Percentiles rank a stretch among this genome's conserved stretches.
These are phyloP conservation scores for Erythrophleum ivorense DNA, from an alignment of 331 rosid genomes.

Conservation along the genomic window DNA sequence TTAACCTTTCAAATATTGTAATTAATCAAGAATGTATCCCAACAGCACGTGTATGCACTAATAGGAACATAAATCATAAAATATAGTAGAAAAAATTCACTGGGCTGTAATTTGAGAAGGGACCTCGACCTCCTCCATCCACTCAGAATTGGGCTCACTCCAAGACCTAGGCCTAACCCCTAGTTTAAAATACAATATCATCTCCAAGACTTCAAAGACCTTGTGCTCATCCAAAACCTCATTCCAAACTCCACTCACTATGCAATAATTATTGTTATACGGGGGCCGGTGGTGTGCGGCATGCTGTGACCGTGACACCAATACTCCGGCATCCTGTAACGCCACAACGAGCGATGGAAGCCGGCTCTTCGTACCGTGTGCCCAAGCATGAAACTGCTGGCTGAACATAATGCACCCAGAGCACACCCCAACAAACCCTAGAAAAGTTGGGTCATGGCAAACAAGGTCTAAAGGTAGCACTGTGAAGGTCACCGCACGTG, in stretches of 20 bases:
- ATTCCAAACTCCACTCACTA: slow-evolving; percentile 93
- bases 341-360: slow-evolving; percentile 64
- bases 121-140: slow-evolving; percentile 68
- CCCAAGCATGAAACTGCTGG: slow-evolving; percentile 98
- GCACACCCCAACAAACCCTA: slow-evolving; percentile 67
- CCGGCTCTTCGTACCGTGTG: slow-evolving; percentile 81
- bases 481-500: slow-evolving; percentile 61
- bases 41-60: background rate
- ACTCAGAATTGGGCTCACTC: slow-evolving; percentile 78
- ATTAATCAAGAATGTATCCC: background rate
- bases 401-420: slow-evolving; percentile 89
- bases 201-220: slow-evolving; percentile 79
- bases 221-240: slow-evolving; percentile 61
- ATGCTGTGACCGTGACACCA: slow-evolving; percentile 76
- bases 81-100: slow-evolving; percentile 10
- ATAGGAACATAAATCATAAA: background rate
- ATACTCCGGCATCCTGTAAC: slow-evolving; percentile 68
- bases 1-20: background rate
- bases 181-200: slow-evolving; percentile 69
- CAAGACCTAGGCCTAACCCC: slow-evolving; percentile 84
- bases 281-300: slow-evolving; percentile 76
- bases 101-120: slow-evolving; percentile 46
- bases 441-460: slow-evolving; percentile 58
- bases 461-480: slow-evolving; percentile 70
- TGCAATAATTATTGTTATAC: slow-evolving; percentile 81